A percentile compares a stretch with the other conserved stretches of the same genome.
These are phyloP conservation scores for Xylariaceae sp. DNA, from an alignment of 2,329 filamentous ascomycete species.

Conservation along the genomic window DNA sequence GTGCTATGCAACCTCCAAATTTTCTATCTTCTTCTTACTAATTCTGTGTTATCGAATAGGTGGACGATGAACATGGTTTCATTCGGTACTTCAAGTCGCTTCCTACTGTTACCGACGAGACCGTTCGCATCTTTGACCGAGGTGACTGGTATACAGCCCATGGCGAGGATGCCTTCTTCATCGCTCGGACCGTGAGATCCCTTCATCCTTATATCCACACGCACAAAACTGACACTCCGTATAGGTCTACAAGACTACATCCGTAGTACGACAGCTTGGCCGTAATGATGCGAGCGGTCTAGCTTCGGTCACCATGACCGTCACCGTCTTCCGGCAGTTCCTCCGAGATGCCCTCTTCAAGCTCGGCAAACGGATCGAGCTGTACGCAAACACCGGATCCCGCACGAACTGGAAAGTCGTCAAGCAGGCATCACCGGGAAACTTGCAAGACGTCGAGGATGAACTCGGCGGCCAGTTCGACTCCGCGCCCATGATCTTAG, in stretches of 20 bases:
- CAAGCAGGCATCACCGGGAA: conserved; percentile 92
- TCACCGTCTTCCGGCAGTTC: conserved; percentile 93
- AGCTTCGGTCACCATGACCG: conserved; percentile 89
- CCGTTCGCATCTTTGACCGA: conserved; percentile 86
- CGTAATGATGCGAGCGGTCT: conserved; percentile 77
- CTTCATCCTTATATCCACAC: not conserved
- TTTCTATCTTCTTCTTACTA: too few relatives aligned
- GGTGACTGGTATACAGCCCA: conserved; percentile 96
- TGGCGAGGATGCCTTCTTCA: conserved; percentile 76
- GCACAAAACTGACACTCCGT: not conserved
- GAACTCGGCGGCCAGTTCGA: conserved; percentile 84
- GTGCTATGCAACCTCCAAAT: not conserved
- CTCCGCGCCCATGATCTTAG: conserved; percentile 86
- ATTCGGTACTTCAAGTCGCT: conserved; percentile 95
- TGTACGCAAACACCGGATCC: conserved; percentile 70
- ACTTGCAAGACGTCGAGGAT: conserved; percentile 94
- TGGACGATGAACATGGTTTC: conserved; percentile 95
- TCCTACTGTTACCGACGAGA: conserved; percentile 62
- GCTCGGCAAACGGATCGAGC: conserved; percentile 83
- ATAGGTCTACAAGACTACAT: conserved; percentile 94
- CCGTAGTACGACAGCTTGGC: conserved; percentile 85
- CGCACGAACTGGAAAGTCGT: conserved; percentile 87
- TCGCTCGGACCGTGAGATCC: conserved; percentile 62
- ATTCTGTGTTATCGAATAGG: conserved; percentile 42
- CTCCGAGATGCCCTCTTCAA: conserved; percentile 90